Evolutionary conservation across 257 asterid genomes (phyloP), one percentile per base, ranked within the genome.

Genomic region (Coffea eugenioides): DNA sequence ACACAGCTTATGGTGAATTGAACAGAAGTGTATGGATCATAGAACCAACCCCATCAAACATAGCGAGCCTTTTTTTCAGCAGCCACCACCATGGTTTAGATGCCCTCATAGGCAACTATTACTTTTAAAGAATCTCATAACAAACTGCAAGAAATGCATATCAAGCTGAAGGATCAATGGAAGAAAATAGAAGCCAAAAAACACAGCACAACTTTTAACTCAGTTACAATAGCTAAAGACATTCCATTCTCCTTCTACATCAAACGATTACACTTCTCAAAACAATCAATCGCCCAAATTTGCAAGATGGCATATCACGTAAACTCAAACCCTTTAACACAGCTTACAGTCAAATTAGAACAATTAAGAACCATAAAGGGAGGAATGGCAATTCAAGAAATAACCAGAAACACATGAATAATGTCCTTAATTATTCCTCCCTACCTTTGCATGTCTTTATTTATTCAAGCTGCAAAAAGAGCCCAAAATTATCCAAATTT

Each of bases 51-150:
- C 84, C 81, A 67, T 92, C 93, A 91, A 84, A 83, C n/a, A 92
- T 80, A 78, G 87, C 73, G 49, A 82, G 76, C 23, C 81, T 81
- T 86, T 89, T 92, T 94, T 89, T 93, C 92, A 90, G 71, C 82
- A 80, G 87, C 90, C 88, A 89, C 89, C 83, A 87, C 96, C 93
- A 92, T 83, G 91, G 86, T 80, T 85, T 89, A 79, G 88, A 77
- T 76, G 90, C 92, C 90, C 86, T 92, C 96, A 93, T 88, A 81
- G 83, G 87, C 85, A 77, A 80, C 77, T 71, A 48, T 51, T 70
- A 49, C 46, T 59, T 62, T 69, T 52, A 87, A 69, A 62, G 70
- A 81, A 57, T 78, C 84, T 76, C 90, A 78, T 74, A 48, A 81
- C 76, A 79, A 83, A 75, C 92, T 89, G 92, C 91, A 83, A 75